A percentile compares a stretch with the other conserved stretches of the same genome.
phyloP scores from a whole-genome alignment of 164 flowering plant genomes.

The Annona cherimola region DNA sequence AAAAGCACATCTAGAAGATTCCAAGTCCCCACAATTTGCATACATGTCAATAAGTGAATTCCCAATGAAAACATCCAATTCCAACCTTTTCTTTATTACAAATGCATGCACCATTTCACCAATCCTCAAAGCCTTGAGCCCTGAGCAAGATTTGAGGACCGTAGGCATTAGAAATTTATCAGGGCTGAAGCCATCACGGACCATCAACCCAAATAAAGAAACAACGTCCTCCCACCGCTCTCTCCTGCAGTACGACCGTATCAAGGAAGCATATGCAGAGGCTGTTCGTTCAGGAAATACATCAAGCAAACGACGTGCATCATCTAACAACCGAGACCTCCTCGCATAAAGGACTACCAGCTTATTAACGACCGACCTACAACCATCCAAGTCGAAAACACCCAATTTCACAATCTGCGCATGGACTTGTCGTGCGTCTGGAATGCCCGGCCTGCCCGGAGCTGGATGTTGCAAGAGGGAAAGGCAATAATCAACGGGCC shows the following conservation, averaged over 20 bases:
- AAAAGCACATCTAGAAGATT: slow-evolving; percentile 28
- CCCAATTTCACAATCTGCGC: slow-evolving; percentile 29
- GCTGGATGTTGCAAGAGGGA: slow-evolving; percentile 10
- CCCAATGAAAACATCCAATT: slow-evolving; percentile 32
- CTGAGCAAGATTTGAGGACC: slow-evolving; percentile 44
- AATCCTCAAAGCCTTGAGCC: slow-evolving; percentile 11
- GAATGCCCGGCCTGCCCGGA: not conserved
- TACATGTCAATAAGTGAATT: slow-evolving; percentile 50
- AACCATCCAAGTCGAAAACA: slow-evolving; percentile 13
- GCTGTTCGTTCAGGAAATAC: slow-evolving; percentile 26
- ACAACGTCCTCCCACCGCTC: slow-evolving; percentile 34
- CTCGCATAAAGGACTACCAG: slow-evolving; percentile 21
- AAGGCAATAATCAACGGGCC: slow-evolving; percentile 20
- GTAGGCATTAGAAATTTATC: slow-evolving; percentile 45
- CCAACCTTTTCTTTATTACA: slow-evolving; percentile 28
- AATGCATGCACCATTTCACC: slow-evolving; percentile 49
- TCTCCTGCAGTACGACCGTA: slow-evolving; percentile 29
- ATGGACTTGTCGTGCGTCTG: slow-evolving; percentile 31
- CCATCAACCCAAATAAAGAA: slow-evolving; percentile 31
- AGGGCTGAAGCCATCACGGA: slow-evolving; percentile 35
- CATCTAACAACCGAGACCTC: slow-evolving; percentile 16
- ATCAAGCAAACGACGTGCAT: slow-evolving; percentile 36
- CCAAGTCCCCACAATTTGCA: slow-evolving; percentile 36
- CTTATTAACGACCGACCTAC: slow-evolving; percentile 19
- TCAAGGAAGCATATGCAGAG: slow-evolving; percentile 31